Base-by-base conservation (phyloP, 345 rosid genomes). In the Heritiera littoralis region DNA sequence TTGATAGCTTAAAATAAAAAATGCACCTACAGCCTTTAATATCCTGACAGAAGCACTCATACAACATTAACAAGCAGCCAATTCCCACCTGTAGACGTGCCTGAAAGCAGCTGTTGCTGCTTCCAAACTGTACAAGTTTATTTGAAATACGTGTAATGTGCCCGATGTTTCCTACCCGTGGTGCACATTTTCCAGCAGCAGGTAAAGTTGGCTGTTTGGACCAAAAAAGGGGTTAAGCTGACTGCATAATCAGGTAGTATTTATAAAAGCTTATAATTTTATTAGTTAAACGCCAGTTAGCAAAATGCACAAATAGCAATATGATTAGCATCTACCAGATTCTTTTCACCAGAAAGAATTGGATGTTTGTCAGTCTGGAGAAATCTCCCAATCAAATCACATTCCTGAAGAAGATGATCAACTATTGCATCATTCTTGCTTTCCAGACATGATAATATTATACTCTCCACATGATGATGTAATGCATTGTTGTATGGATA, bases 391-490 rank as follows among this genome's bases (percentile, higher is more conserved):
- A 94, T 87, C 82, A 92, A 89, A 85, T 92, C 83, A 81, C 97
- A 96, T 45, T 96, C 98, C 79, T 63, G 86, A 81, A 96, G 91
- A 82, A 94, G 87, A 84, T 96, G 93, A 82, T 88, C 88, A 72
- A 92, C 85, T 86, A 92, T 83, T 32, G 80, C 56, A 10, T 87
- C 88, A 38, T 85, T 90, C 88, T 88, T 94, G 78, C 87, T 91
- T 83, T 94, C 98, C 88, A 93, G 82, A 84, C 99, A 97, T 20
- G 97, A 92, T 59, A 87, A 77, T 79, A 94, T 82, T 73, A 94
- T 90, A 83, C 92, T 97, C 86, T 96, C 99, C 58, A 93, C 96
- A 72, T 94, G 98, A 87, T 94, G 98, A 85, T 97, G 99, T 85
- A 97, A 79, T 30, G 97, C 97, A 80, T 97, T 97, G 81, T 94